Conservation (phyloP, 2,329 filamentous ascomycete species). For the Phoma herbarum region DNA sequence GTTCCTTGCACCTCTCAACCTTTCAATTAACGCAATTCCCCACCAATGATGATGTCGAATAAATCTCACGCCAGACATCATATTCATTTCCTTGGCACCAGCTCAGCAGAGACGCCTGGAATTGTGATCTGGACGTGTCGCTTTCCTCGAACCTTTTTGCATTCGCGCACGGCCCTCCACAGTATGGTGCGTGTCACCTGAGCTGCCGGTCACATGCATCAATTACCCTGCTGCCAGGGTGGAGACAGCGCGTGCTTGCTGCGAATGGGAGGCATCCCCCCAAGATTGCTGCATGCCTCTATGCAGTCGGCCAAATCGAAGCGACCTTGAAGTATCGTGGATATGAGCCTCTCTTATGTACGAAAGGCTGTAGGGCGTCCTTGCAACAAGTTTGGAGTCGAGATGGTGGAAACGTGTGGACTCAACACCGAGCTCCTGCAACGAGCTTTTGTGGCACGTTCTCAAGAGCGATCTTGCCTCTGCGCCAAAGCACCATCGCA, state of each 20-base stretch:
- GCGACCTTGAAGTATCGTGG: background rate
- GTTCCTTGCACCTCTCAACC: background rate
- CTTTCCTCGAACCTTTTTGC: background rate
- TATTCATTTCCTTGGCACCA: background rate
- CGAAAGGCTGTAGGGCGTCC: background rate
- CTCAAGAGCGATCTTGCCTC: background rate
- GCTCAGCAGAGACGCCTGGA: background rate
- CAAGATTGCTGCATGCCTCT: background rate
- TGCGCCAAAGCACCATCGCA: background rate
- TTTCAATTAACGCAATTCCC: background rate
- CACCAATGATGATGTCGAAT: background rate
- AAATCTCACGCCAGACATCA: background rate
- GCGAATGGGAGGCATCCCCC: background rate
- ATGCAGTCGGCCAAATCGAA: background rate
- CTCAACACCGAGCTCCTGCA: background rate
- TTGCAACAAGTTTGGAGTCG: background rate
- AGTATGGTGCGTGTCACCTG: background rate
- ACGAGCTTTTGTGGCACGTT: too few relatives aligned
- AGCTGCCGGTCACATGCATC: background rate
- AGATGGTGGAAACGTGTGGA: background rate
- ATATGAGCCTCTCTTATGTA: background rate
- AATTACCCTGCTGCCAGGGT: background rate
- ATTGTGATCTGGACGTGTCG: background rate
- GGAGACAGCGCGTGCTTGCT: slow-evolving; percentile 8
- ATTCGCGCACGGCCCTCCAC: background rate